A percentile compares a stretch with the other conserved stretches of the same genome.
Evolutionary conservation across 108 stramenopile species (phyloP).

Genomic region (Pseudonitzschia multiseries): DNA sequence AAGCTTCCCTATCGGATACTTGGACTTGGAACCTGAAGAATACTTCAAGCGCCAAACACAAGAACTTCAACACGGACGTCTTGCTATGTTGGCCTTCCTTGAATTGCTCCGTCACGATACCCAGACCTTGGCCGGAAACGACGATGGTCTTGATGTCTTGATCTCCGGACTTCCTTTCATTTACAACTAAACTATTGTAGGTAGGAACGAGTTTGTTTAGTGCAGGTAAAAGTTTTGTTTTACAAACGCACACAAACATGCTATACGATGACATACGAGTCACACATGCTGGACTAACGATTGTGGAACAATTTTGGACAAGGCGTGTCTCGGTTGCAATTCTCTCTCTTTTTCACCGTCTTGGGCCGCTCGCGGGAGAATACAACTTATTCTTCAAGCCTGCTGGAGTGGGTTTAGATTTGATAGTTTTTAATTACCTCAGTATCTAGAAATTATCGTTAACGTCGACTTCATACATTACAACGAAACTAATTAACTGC

Average conservation of each 20-base stretch:
- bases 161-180: constrained; percentile 25
- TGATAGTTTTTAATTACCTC: not conserved
- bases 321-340: not conserved
- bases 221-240: not conserved
- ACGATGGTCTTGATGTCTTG: constrained; percentile 30
- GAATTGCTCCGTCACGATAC: constrained; percentile 43
- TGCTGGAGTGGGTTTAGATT: not conserved
- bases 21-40: constrained; percentile 15
- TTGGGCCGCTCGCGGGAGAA: not conserved
- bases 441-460: too few relatives aligned
- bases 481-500: too few relatives aligned
- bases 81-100: constrained; percentile 48
- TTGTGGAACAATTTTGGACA: not conserved
- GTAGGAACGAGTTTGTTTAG: not conserved
- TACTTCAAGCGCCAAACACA: constrained; percentile 4
- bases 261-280: not conserved
- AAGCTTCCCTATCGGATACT: constrained; percentile 44
- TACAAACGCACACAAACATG: not conserved
- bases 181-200: constrained; percentile 3
- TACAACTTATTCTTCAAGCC: not conserved
- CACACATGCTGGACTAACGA: not conserved
- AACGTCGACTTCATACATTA: too few relatives aligned
- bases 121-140: constrained; percentile 16
- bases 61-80: constrained; percentile 48
- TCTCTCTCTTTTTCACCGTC: constrained; percentile 5